Base-by-base conservation (phyloP, 768 basidiomycete genomes). In the Boletus sp. region DNA sequence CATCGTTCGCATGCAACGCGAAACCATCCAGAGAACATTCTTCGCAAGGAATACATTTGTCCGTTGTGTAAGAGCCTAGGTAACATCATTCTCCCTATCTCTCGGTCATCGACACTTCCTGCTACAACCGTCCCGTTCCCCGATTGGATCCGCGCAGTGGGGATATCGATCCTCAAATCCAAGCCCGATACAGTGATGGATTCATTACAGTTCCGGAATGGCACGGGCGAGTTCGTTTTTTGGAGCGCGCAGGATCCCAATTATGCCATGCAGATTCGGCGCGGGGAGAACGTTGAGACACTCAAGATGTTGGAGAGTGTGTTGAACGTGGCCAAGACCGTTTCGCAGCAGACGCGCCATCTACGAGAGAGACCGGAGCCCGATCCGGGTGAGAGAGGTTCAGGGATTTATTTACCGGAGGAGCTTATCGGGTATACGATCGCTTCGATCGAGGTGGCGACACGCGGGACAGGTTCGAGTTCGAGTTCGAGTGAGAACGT, bases 51-150 rank as follows among this genome's bases (percentile, higher is more conserved):
- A 64, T 98, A 87, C 73, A 90, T 98, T 44, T 99, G 97, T 62
- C 97, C 97, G 1, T 75, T 99, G 5, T 99, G 97, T 77, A 98
- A 98, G 73, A 93, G 91, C 62, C 77, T 98, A 7, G 94, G 96
- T 4, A 99, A 99, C 69, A 84, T 93, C 30, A 87, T 99, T 39
- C 78, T 99, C 1, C 97, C 97, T 0, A 85, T 95, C 17, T 77
- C 81, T 5, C 75, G 76, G 13, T 76, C 84, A 0, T 78, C 74
- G 34, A 68, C 77, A 23, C 67, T 70, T 15, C 64, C 73, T 30
- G 65, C 67, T 4, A 88, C 82, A 54, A 72, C 70, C 4, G 72
- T 82, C 0, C 80, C 87, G 0, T 90, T 97, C 67, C 77, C 90
- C 0, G 92, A 95, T 61, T 95, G 91, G 91, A 91, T 95, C 34